Evolutionary conservation across 139 green algal species (phyloP).

Genomic region (Chlamydomonas sp.): DNA sequence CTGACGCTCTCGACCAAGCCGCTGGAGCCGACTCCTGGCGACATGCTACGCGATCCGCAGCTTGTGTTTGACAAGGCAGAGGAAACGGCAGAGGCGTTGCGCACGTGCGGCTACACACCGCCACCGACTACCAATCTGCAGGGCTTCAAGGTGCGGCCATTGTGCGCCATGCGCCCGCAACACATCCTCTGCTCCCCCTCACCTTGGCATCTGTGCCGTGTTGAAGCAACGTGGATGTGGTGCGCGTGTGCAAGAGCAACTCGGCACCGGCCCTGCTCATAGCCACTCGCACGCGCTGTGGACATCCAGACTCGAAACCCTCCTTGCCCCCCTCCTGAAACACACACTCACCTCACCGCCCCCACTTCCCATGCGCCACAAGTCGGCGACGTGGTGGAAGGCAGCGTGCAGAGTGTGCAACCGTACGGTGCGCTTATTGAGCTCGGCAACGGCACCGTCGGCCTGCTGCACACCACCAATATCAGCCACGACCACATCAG

Average conservation of each 20-base stretch:
- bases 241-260: too few relatives aligned
- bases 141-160: too few relatives aligned
- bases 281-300: too few relatives aligned
- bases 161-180: too few relatives aligned
- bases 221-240: too few relatives aligned
- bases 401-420: slow-evolving; percentile 81
- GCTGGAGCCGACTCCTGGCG: neutral
- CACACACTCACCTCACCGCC: neutral
- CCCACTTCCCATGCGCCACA: neutral
- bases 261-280: too few relatives aligned
- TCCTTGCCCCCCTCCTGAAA: too few relatives aligned
- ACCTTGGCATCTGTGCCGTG: too few relatives aligned
- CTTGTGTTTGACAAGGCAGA: neutral
- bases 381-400: slow-evolving; percentile 86
- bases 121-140: too few relatives aligned
- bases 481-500: slow-evolving; percentile 88
- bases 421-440: slow-evolving; percentile 96
- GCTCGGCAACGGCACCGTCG: slow-evolving; percentile 72
- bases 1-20: neutral
- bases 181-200: too few relatives aligned
- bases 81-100: neutral
- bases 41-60: neutral
- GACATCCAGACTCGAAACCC: too few relatives aligned
- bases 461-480: slow-evolving; percentile 95
- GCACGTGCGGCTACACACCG: too few relatives aligned